Evolutionary conservation across 352 stramenopile genomes (phyloP).

Genomic region (Plasmopara muralis): DNA sequence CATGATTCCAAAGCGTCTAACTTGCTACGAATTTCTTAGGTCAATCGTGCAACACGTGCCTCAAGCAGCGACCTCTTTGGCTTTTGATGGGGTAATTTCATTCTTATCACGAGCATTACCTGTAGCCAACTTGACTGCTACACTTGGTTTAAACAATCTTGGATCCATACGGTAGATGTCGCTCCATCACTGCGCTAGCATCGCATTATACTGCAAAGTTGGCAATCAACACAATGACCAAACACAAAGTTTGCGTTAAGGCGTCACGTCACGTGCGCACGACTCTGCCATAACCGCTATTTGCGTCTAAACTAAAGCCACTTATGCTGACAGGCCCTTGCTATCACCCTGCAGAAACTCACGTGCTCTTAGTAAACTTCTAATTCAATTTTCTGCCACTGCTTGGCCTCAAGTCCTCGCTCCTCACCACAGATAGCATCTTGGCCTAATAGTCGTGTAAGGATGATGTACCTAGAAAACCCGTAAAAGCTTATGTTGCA

Average conservation of each 20-base stretch:
- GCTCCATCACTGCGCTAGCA: constrained; percentile 42
- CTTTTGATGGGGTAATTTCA: constrained; percentile 5
- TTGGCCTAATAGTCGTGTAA: too few species aligned
- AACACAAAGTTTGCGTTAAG: neutral
- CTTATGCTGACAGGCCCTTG: constrained; percentile 11
- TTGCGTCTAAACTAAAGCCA: constrained; percentile 7
- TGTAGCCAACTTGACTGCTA: constrained; percentile 25
- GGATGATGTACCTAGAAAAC: constrained; percentile 36
- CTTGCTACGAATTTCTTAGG: constrained; percentile 2
- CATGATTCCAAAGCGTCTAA: constrained; percentile 5
- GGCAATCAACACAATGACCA: too few species aligned
- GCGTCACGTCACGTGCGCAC: constrained; percentile 19
- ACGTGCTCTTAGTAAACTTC: constrained; percentile 35
- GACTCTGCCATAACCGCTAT: constrained; percentile 15
- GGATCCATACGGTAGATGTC: constrained; percentile 60
- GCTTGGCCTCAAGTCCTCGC: constrained; percentile 41
- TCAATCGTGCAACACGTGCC: constrained; percentile 25
- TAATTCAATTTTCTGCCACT: constrained; percentile 34
- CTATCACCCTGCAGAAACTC: constrained; percentile 22
- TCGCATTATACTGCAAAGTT: constrained; percentile 31
- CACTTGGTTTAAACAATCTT: constrained; percentile 42
- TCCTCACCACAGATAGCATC: constrained; percentile 14
- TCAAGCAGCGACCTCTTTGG: constrained; percentile 42
- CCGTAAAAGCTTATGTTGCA: constrained; percentile 37
- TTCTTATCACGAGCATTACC: neutral